Base-by-base conservation (phyloP, 768 basidiomycete species). In the Leccinum disarticulatum region DNA sequence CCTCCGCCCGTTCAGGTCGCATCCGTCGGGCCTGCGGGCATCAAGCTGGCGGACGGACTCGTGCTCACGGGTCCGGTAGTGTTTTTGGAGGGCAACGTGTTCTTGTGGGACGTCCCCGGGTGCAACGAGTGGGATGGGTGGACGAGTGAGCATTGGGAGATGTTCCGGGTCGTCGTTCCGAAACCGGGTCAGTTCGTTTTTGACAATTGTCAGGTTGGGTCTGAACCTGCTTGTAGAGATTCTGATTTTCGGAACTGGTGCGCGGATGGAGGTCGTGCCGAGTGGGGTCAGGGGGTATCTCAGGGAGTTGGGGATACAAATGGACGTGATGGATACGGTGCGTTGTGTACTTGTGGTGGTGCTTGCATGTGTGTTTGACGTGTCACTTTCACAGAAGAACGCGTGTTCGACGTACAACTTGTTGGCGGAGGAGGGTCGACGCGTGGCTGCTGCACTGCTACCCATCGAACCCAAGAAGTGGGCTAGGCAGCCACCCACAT, bases 371-470 rank as follows among this genome's bases (percentile, higher is more conserved):
- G 4, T 28, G 27, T 52, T 25, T 52, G 38, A 22, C 52, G 60
- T 30, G 56, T 19, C 0, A 38, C 13, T 0, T 48, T 11, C 31
- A 31, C 33, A 91, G 95, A 79, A 92, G 68, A 97, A 95, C 70
- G 96, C 95, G 17, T 95, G 93, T 66, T 89, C 95, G 28, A 98
- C 96, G 0, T 99, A 95, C 74, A 98, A 99, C 73, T 72, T 99
- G 25, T 80, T 99, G 50, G 76, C 89, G 0, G 96, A 99, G 72
- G 96, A 99, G 75, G 96, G 96, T 7, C 80, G 96, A 55, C 87
- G 90, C 27, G 93, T 98, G 13, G 92, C 94, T 43, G 95, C 92
- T 14, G 95, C 95, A 2, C 74, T 97, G n/a, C 78, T 95, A 19
- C 94, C 95, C 4, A 64, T 87, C 17, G 73, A 77, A 7, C 79